Base-by-base conservation (phyloP, 164 flowering plant genomes). In the Vitis rotundifolia region DNA sequence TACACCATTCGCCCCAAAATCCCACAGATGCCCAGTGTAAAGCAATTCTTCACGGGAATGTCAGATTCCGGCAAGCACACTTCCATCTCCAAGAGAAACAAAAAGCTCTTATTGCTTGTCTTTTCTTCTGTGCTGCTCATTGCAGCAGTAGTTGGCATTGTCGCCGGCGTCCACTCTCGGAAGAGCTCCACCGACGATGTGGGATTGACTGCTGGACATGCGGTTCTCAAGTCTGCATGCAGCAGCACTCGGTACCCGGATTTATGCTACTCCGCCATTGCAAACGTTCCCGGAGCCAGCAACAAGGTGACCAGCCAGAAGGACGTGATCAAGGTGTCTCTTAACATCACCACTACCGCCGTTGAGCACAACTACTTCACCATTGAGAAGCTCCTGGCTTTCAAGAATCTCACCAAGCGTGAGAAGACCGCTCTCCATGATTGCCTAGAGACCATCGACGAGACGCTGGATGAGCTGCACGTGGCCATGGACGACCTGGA, bases 391-490 rank as follows among this genome's bases (percentile, higher is more conserved):
- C 51, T 87, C 10, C 10, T 66, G 11, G 60, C 11, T 1, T 16
- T n/a, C 9, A 13, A 73, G 49, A 50, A 60, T 1, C 72, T 94
- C 8, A 81, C 89, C 0, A 29, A 31, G 16, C 71, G 96, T 0
- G 94, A 90, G 71, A 87, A 80, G 59, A 58, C 66, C 0, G 97
- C 97, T 1, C 85, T 91, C 64, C 89, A 84, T 15, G 97, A 94
- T 70, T 94, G 98, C 71, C 64, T 94, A 44, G 93, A 88, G 69
- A 81, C 79, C 49, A 72, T 89, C 5, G 96, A 86, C 51, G 91
- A 90, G 65, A 92, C 96, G 0, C 76, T 92, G 0, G 91, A 88
- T 13, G 95, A 94, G 81, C 82, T 94, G 12, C 77, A 76, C n/a
- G 15, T 75, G 2, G 82, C 90, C 1, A 64, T 71, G 2, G 75